Percentiles rank a stretch among this genome's conserved stretches.
Conservation (phyloP, 2,329 filamentous ascomycete species). For the Ceratocystiopsis sp. region DNA sequence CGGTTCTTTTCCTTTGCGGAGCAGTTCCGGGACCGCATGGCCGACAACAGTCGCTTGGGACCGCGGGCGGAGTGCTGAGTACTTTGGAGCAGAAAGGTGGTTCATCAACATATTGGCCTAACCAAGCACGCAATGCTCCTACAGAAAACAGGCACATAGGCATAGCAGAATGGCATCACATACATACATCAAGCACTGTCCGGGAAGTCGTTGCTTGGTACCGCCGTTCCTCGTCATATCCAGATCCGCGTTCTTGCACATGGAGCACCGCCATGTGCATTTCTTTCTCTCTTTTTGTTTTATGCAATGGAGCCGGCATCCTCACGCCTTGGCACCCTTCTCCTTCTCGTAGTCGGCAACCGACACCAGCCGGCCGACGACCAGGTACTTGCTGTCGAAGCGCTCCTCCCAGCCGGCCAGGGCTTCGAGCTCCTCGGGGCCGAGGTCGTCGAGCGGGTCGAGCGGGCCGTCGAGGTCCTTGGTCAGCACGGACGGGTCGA, state of each 20-base stretch:
- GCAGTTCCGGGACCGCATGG: slow-evolving; percentile 16
- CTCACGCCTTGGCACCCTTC: not conserved
- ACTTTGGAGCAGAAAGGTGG: not conserved
- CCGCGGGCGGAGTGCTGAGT: slow-evolving; percentile 6
- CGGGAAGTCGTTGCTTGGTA: not conserved
- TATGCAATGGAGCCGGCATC: not conserved
- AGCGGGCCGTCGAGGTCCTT: slow-evolving; percentile 73
- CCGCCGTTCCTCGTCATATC: not conserved
- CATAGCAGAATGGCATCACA: no score
- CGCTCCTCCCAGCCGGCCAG: slow-evolving; percentile 84
- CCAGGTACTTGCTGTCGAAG: slow-evolving; percentile 83
- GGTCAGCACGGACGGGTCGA: slow-evolving; percentile 90
- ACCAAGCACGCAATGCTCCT: no score
- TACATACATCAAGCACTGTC: no score
- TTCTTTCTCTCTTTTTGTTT: no score
- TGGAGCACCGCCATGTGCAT: not conserved
- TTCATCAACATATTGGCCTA: no score
- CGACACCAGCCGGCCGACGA: slow-evolving; percentile 73
- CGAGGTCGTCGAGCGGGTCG: slow-evolving; percentile 57
- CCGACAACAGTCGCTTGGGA: slow-evolving; percentile 4
- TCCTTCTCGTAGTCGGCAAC: slow-evolving; percentile 21
- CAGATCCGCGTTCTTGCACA: no score
- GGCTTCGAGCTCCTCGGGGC: slow-evolving; percentile 62
- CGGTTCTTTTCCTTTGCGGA: slow-evolving; percentile 18
- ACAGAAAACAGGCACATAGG: no score